phyloP scores from a whole-genome alignment of 2,329 filamentous ascomycete genomes.

The Dothideomycetes sp. region DNA sequence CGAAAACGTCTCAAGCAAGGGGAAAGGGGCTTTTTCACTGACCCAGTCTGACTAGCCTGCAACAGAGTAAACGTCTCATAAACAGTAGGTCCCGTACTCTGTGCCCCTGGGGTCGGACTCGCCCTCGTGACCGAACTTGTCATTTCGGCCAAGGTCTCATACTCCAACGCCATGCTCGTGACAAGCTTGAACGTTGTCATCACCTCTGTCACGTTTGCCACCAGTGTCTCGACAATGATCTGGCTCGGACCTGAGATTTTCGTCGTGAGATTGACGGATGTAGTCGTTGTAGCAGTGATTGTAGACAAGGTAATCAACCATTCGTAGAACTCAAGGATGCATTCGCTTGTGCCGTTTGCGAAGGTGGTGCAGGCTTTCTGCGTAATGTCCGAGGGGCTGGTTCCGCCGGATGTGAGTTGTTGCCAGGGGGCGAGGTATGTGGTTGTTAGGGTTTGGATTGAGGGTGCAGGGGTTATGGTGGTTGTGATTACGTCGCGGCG shows the following conservation, averaged over 20 bases:
- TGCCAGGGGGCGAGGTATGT: slow-evolving; percentile 36
- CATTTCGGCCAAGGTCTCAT: slow-evolving; percentile 22
- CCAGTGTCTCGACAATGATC: slow-evolving; percentile 28
- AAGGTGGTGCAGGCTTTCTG: slow-evolving; percentile 29
- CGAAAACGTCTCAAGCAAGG: not conserved
- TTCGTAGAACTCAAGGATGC: slow-evolving; percentile 29
- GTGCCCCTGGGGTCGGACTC: slow-evolving; percentile 7
- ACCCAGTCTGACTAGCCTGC: not conserved
- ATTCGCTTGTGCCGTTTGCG: slow-evolving; percentile 25
- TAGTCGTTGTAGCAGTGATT: slow-evolving; percentile 22
- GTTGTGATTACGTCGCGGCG: slow-evolving; percentile 7
- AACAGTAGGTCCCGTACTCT: slow-evolving; percentile 16
- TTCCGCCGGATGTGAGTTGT: slow-evolving; percentile 26
- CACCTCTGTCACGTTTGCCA: slow-evolving; percentile 26
- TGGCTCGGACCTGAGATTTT: slow-evolving; percentile 24
- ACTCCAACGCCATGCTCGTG: slow-evolving; percentile 27
- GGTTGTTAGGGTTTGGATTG: slow-evolving; percentile 27
- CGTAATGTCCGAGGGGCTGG: slow-evolving; percentile 27
- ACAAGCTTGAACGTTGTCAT: slow-evolving; percentile 27
- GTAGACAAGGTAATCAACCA: slow-evolving; percentile 31
- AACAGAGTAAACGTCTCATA: slow-evolving; percentile 18
- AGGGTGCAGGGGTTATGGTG: slow-evolving; percentile 27
- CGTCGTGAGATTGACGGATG: slow-evolving; percentile 27
- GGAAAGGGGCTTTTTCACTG: not conserved
- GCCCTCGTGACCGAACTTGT: slow-evolving; percentile 21